Evolutionary conservation across 208 protist species (phyloP).

Genomic region (Perkinsela sp.): DNA sequence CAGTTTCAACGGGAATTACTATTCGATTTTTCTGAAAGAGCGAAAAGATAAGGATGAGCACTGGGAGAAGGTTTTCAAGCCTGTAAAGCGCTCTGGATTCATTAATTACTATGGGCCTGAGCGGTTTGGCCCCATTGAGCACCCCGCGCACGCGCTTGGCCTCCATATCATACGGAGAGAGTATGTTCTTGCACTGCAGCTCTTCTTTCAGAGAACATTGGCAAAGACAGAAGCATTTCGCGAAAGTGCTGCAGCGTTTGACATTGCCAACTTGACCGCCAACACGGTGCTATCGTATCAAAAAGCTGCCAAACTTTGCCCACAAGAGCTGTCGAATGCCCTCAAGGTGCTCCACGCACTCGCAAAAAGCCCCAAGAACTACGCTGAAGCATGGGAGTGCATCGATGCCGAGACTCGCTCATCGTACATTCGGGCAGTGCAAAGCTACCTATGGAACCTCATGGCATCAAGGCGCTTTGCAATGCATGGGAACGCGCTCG

Average conservation of each 20-base stretch:
- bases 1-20: slow-evolving; percentile 60
- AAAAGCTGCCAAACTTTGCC: not conserved
- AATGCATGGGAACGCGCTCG: slow-evolving; percentile 5
- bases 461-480: slow-evolving; percentile 11
- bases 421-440: slow-evolving; percentile 18
- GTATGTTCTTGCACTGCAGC: slow-evolving; percentile 7
- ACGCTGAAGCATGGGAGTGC: slow-evolving; percentile 5
- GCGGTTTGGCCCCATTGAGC: slow-evolving; percentile 34
- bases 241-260: slow-evolving; percentile 5
- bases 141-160: slow-evolving; percentile 14
- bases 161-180: slow-evolving; percentile 9
- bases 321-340: slow-evolving; percentile 3
- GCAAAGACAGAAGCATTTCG: not conserved
- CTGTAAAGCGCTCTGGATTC: slow-evolving; percentile 23
- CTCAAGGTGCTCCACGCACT: slow-evolving; percentile 7
- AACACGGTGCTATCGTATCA: not conserved
- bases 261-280: not conserved
- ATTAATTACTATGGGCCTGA: slow-evolving; percentile 82
- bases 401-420: slow-evolving; percentile 8
- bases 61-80: slow-evolving; percentile 4
- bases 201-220: slow-evolving; percentile 9
- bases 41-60: slow-evolving; percentile 11
- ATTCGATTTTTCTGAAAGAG: slow-evolving; percentile 55
- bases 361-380: slow-evolving; percentile 4
- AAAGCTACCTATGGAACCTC: slow-evolving; percentile 16